Percentiles rank a stretch among this genome's conserved stretches.
These are phyloP conservation scores for Agastache rugosa DNA, from an alignment of 257 asterid genomes.

Conservation along the genomic window DNA sequence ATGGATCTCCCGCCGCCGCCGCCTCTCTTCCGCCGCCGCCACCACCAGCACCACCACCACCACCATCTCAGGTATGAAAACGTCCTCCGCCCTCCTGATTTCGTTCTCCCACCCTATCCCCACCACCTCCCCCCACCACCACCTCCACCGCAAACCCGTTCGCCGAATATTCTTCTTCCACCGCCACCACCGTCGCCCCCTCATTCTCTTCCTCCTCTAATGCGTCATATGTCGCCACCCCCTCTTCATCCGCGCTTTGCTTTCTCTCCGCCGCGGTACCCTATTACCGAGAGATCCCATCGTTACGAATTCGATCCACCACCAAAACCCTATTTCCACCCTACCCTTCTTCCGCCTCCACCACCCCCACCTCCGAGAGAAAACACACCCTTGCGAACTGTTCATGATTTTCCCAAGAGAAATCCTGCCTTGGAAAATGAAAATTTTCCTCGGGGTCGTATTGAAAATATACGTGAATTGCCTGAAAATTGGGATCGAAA, in stretches of 20 bases:
- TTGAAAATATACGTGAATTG: conserved; percentile 25
- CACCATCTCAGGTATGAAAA: conserved; percentile 55
- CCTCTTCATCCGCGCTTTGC: conserved; percentile 37
- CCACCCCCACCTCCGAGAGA: conserved; percentile 43
- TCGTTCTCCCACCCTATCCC: conserved; percentile 30
- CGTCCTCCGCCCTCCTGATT: conserved; percentile 41
- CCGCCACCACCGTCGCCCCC: conserved; percentile 43
- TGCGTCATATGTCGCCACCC: conserved; percentile 31
- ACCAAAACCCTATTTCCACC: conserved; percentile 43
- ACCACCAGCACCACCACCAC: conserved; percentile 51
- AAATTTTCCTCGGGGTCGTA: conserved; percentile 23
- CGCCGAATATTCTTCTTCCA: conserved; percentile 35
- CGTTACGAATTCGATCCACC: conserved; percentile 48
- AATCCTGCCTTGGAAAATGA: conserved; percentile 44
- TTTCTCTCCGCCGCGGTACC: conserved; percentile 44
- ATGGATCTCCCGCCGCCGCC: conserved; percentile 61
- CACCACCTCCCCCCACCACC: conserved; percentile 45
- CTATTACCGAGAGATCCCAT: conserved; percentile 40
- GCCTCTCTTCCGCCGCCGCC: conserved; percentile 33
- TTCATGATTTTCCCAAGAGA: conserved; percentile 37
- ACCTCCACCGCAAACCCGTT: conserved; percentile 40
- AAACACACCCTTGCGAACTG: conserved; percentile 27
- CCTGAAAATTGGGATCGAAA: conserved; percentile 33
- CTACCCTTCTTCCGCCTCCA: conserved; percentile 36
- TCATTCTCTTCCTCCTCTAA: conserved; percentile 38